Base-by-base conservation (phyloP, 352 stramenopile genomes). In the Pythium angustatum region DNA sequence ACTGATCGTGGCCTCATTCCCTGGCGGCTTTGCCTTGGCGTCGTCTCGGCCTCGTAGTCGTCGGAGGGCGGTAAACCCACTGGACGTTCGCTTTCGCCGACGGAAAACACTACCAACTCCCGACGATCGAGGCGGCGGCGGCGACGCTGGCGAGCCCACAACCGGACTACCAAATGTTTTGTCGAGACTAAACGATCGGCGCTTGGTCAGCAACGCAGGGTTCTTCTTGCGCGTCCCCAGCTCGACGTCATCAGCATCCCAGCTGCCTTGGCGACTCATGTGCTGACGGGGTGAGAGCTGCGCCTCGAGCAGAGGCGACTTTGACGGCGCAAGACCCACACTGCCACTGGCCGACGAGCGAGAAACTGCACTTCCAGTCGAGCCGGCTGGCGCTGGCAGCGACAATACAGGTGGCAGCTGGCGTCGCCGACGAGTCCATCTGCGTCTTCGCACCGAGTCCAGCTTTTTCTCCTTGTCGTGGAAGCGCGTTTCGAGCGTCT, bases 391-490 rank as follows among this genome's bases (percentile, higher is more conserved):
- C 15, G 28, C 47, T 44, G 58, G 17, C 22, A 66, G 12, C 28
- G 63, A 68, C 9, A 93, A 54, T 45, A 91, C 79, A 24, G 67
- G 66, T 14, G 85, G 76, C 0, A 91, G 67, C 45, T 88, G 85
- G 15, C 70, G 79, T 24, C 85, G 79, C 8, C 76, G 66, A 28
- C 85, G 81, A 7, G 82, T 75, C 85, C 85, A 93, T 22, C 83
- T 78, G 34, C 85, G 76, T 26, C 85, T 72, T 12, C 85, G 79
- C 4, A 93, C 78, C 26, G 77, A 81, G 68, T 93, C 85, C 33
- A 90, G 79, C 36, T 88, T 88, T 55, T 83, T 86, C 53, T 91
- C 78, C 41, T 89, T 91, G 38, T 79, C 76, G 57, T 91, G 85
- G 41, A 88, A 93, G 19, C 71, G 73, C 55, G 90, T 81, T 26